Evolutionary conservation across 176 grass and related monocot species (phyloP).

Genomic region (Lolium multiflorum): DNA sequence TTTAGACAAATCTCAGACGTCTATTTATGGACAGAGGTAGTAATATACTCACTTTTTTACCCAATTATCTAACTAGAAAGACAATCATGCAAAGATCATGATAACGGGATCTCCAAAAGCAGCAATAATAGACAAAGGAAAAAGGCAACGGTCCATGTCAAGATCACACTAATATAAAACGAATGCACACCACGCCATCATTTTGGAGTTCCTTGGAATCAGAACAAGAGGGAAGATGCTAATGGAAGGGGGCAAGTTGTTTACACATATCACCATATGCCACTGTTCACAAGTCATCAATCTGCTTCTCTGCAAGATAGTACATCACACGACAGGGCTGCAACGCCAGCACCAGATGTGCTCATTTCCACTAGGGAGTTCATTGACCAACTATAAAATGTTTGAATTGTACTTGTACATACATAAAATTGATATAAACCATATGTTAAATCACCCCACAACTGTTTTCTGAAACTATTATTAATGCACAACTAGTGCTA

Average conservation of each 20-base stretch:
- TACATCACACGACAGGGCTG: not conserved
- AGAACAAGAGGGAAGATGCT: slow-evolving; percentile 37
- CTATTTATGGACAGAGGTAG: no score
- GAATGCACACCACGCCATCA: not conserved
- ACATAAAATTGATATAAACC: not conserved
- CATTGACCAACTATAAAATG: not conserved
- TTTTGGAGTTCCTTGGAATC: slow-evolving; percentile 44
- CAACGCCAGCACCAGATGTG: not conserved
- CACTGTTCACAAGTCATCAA: slow-evolving; percentile 29
- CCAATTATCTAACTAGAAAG: no score
- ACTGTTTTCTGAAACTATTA: not conserved
- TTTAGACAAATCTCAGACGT: no score
- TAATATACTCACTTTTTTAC: no score
- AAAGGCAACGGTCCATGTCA: not conserved
- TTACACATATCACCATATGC: not conserved
- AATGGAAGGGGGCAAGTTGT: not conserved
- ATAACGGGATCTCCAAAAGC: slow-evolving; percentile 19
- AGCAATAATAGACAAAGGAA: slow-evolving; percentile 16
- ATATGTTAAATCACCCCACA: not conserved
- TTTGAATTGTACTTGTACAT: not conserved
- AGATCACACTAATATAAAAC: slow-evolving; percentile 15
- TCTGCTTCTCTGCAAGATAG: slow-evolving; percentile 3
- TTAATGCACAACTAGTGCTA: not conserved
- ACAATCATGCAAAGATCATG: not conserved
- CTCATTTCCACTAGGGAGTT: not conserved